Conservation (phyloP, 352 stramenopile genomes). For the Phytophthora pini region DNA sequence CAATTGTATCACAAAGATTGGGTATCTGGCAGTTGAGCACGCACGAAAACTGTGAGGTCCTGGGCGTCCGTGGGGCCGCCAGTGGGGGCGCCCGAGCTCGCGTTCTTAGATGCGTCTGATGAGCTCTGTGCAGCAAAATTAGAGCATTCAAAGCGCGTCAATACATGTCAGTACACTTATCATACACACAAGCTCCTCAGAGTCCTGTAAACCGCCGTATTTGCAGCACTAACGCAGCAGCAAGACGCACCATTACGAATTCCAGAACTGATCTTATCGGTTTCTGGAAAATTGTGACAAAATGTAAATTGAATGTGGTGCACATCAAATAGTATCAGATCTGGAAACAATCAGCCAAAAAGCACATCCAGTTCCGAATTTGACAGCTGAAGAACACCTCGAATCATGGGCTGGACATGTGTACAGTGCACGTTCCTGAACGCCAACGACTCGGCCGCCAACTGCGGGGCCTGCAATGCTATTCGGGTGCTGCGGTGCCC, state of each 20-base stretch:
- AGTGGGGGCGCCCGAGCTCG: slow-evolving; percentile 28
- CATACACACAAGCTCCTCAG: background rate
- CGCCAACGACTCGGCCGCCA: slow-evolving; percentile 36
- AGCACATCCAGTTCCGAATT: slow-evolving; percentile 21
- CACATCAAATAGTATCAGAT: slow-evolving; percentile 19
- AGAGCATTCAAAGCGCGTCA: slow-evolving; percentile 1
- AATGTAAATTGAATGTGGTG: background rate
- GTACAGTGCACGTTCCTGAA: slow-evolving; percentile 56
- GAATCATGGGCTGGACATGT: slow-evolving; percentile 47
- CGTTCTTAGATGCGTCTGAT: slow-evolving; percentile 51
- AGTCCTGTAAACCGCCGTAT: background rate
- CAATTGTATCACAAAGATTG: slow-evolving; percentile 5
- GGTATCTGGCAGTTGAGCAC: slow-evolving; percentile 12
- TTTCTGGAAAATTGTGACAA: slow-evolving; percentile 13
- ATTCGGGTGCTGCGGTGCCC: slow-evolving; percentile 51
- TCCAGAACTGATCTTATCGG: slow-evolving; percentile 12
- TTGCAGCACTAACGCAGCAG: background rate
- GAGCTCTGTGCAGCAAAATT: slow-evolving; percentile 31
- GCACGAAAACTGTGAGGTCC: slow-evolving; percentile 75
- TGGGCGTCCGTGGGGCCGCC: slow-evolving; percentile 51
- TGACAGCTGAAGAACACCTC: slow-evolving; percentile 15
- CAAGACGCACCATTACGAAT: slow-evolving; percentile 28
- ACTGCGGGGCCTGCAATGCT: slow-evolving; percentile 51
- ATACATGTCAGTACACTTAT: background rate
- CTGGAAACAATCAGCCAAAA: slow-evolving; percentile 20